Evolutionary conservation across 1,139 yeast species (phyloP).

Genomic region (Magnusiomyces paraingens): DNA sequence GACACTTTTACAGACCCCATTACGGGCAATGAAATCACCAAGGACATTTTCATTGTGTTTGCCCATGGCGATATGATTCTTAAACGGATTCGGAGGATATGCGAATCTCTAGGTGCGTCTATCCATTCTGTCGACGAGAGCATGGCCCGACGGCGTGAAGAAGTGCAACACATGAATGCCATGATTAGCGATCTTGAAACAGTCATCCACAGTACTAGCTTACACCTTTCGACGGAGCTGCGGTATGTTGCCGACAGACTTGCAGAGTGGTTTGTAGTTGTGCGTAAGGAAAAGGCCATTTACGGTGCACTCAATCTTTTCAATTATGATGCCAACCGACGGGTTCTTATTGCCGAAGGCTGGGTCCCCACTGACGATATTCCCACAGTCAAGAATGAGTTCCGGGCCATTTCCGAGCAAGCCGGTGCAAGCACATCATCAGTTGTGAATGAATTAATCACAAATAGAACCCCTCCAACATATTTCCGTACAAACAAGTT

Average conservation of each 20-base stretch:
- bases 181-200: constrained; percentile 57
- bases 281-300: constrained; percentile 66
- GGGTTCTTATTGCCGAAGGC: constrained; percentile 94
- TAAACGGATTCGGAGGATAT: constrained; percentile 62
- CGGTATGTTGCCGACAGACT: constrained; percentile 72
- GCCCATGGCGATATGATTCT: constrained; percentile 80
- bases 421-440: constrained; percentile 62
- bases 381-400: constrained; percentile 40
- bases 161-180: constrained; percentile 50
- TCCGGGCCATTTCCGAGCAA: constrained; percentile 53
- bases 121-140: constrained; percentile 63
- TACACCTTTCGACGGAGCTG: constrained; percentile 69
- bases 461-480: constrained; percentile 89
- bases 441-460: constrained; percentile 70
- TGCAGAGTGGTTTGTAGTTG: constrained; percentile 59
- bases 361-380: constrained; percentile 74
- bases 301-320: constrained; percentile 74
- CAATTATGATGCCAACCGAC: constrained; percentile 77
- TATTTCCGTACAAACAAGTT: constrained; percentile 87
- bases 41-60: constrained; percentile 75
- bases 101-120: constrained; percentile 79
- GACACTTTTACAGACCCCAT: constrained; percentile 51
- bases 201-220: constrained; percentile 65
- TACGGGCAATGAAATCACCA: constrained; percentile 44
- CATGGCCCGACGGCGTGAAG: constrained; percentile 48